Evolutionary conservation across 2,329 filamentous ascomycete species (phyloP).

Genomic region (Chaetomium sp.): DNA sequence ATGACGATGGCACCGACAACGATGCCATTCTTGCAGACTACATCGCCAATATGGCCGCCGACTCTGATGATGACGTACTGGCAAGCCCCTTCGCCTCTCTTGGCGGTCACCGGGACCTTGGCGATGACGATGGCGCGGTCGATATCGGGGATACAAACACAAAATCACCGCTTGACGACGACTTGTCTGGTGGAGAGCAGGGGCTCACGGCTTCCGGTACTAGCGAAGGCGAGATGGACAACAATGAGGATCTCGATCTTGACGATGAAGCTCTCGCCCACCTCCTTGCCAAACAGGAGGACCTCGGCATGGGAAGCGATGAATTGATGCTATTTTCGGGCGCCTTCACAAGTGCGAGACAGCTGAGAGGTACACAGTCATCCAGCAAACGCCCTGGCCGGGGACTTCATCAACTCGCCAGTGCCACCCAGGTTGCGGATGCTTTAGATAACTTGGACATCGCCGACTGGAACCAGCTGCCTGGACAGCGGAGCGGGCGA

Average conservation of each 20-base stretch:
- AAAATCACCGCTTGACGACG: constrained; percentile 34
- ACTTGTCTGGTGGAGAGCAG: constrained; percentile 24
- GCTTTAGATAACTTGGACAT: constrained; percentile 68
- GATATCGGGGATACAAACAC: constrained; percentile 29
- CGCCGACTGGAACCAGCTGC: constrained; percentile 72
- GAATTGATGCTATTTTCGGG: constrained; percentile 53
- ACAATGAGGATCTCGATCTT: constrained; percentile 49
- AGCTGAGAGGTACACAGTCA: neutral
- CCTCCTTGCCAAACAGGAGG: constrained; percentile 54
- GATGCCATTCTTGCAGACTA: constrained; percentile 62
- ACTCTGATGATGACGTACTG: constrained; percentile 29
- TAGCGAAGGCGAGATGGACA: constrained; percentile 16
- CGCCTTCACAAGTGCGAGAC: constrained; percentile 27
- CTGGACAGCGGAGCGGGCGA: constrained; percentile 36
- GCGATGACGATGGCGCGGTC: constrained; percentile 37
- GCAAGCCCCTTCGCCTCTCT: constrained; percentile 23
- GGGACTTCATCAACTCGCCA: constrained; percentile 28
- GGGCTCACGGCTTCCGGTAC: neutral
- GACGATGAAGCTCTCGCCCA: constrained; percentile 58
- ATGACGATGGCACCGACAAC: constrained; percentile 28
- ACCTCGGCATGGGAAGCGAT: constrained; percentile 54
- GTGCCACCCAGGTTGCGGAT: constrained; percentile 38
- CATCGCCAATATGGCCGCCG: constrained; percentile 56
- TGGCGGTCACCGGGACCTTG: constrained; percentile 35
- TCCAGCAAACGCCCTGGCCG: constrained; percentile 19